These are phyloP conservation scores for Phytophthora agathidicida DNA, from an alignment of 352 stramenopile species.

Conservation along the genomic window DNA sequence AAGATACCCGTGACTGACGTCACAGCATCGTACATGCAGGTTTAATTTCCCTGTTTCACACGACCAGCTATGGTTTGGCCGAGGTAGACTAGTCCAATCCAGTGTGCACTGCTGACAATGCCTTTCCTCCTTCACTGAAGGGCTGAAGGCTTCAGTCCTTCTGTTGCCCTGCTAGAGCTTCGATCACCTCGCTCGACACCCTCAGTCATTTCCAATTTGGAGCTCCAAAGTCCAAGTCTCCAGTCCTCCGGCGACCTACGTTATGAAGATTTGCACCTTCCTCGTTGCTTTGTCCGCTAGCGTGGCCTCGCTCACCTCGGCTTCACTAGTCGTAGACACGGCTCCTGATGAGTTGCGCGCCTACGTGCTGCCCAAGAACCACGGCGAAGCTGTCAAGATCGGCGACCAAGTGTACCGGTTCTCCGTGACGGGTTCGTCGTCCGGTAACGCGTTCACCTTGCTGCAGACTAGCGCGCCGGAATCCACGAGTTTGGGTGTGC, in stretches of 20 bases:
- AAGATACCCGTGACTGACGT: neutral
- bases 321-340: conserved; percentile 47
- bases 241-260: neutral
- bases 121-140: neutral
- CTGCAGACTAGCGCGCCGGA: conserved; percentile 56
- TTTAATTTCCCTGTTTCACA: no score
- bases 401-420: conserved; percentile 58
- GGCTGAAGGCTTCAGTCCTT: neutral
- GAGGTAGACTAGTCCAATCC: conserved; percentile 10
- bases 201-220: conserved; percentile 31
- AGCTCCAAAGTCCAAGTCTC: neutral
- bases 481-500: conserved; percentile 50
- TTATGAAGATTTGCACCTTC: conserved; percentile 36
- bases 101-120: neutral
- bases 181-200: no score
- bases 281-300: conserved; percentile 18
- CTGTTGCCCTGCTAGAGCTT: no score
- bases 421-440: conserved; percentile 58
- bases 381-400: conserved; percentile 39
- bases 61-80: neutral
- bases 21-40: neutral
- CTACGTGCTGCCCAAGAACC: conserved; percentile 59
- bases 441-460: conserved; percentile 43
- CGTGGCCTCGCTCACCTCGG: conserved; percentile 21
- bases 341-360: conserved; percentile 44